These are phyloP conservation scores for Melanogaster broomeanus DNA, from an alignment of 768 basidiomycete genomes.

Conservation along the genomic window DNA sequence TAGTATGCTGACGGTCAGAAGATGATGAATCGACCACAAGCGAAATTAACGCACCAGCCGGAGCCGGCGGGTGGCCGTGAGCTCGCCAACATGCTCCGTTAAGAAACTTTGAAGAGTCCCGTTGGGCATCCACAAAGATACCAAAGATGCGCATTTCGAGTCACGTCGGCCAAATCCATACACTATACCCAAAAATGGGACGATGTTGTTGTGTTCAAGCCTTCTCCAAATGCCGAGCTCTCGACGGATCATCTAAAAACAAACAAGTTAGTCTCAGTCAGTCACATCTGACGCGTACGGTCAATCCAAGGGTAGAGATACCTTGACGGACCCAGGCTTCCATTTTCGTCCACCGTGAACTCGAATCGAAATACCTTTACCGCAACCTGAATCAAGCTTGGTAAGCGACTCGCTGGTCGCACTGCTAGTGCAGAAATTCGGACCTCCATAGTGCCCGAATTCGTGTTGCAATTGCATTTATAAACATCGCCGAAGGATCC, in stretches of 20 bases:
- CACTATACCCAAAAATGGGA: constrained; percentile 29
- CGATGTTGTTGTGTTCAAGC: constrained; percentile 25
- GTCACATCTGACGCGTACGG: background rate
- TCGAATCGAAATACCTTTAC: constrained; percentile 21
- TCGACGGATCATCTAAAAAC: constrained; percentile 20
- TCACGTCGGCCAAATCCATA: constrained; percentile 25
- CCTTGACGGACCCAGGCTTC: background rate
- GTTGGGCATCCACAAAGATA: constrained; percentile 33
- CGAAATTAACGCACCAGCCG: constrained; percentile 13
- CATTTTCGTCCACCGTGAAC: background rate
- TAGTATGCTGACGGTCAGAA: constrained; percentile 22
- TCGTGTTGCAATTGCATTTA: background rate
- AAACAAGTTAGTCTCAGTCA: fast-evolving
- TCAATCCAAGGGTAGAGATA: background rate
- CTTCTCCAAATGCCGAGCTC: constrained; percentile 32
- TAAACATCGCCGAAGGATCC: constrained; percentile 22
- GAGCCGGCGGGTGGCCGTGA: constrained; percentile 2
- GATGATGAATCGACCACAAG: constrained; percentile 15
- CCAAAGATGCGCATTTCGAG: constrained; percentile 26
- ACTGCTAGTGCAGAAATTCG: background rate
- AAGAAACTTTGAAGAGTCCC: constrained; percentile 23
- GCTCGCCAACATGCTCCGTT: background rate
- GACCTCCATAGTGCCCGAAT: background rate
- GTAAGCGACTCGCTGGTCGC: background rate
- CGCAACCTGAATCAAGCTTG: constrained; percentile 15